These are phyloP conservation scores for Ophiobolus disseminans DNA, from an alignment of 2,329 filamentous ascomycete genomes.

Conservation along the genomic window DNA sequence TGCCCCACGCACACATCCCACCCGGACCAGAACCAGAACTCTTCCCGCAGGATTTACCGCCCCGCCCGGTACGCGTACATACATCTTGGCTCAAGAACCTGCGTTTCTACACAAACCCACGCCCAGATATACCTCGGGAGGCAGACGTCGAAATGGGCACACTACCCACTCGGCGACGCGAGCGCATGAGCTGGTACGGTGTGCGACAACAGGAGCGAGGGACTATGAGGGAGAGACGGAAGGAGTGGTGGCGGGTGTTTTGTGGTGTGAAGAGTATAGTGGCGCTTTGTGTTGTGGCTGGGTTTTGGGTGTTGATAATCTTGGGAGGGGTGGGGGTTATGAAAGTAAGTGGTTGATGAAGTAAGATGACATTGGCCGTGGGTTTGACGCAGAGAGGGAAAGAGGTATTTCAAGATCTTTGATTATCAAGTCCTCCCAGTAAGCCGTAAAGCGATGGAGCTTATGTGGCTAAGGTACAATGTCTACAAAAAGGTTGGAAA, in stretches of 20 bases:
- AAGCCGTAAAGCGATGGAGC: too few species aligned
- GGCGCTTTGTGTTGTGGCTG: background rate
- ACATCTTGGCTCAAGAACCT: background rate
- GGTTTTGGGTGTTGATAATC: slow-evolving; percentile 3
- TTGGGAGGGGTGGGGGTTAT: background rate
- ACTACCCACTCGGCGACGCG: background rate
- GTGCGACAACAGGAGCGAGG: background rate
- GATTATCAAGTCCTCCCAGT: background rate
- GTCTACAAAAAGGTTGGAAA: background rate
- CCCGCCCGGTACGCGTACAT: background rate
- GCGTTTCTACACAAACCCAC: background rate
- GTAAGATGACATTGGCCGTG: too few species aligned
- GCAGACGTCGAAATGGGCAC: background rate
- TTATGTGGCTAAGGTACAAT: too few species aligned
- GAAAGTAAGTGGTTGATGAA: background rate
- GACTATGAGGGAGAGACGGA: background rate
- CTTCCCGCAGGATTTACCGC: background rate
- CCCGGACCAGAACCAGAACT: background rate
- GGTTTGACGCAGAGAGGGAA: too few species aligned
- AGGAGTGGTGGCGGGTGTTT: background rate
- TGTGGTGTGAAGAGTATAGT: background rate
- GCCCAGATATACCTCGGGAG: background rate
- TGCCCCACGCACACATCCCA: background rate
- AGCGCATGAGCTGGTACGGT: background rate
- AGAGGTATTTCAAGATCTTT: too few species aligned